Conservation (phyloP, 2,329 filamentous ascomycete species). For the Alternaria dauci region DNA sequence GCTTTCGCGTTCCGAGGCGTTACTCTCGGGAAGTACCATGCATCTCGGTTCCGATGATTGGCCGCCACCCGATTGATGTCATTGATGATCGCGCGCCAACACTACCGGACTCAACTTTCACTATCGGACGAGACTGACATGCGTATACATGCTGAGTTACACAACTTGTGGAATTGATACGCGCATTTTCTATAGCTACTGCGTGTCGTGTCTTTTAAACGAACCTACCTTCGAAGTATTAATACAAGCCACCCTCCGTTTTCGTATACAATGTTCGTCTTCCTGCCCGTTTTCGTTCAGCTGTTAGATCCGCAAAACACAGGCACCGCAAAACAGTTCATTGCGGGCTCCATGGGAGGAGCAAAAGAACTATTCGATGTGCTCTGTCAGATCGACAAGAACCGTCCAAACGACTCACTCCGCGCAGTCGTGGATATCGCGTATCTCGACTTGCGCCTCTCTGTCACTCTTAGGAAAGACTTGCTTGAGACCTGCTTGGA, state of each 20-base stretch:
- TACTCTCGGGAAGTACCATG: conserved; percentile 16
- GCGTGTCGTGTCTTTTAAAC: not conserved
- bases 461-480: conserved; percentile 68
- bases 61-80: conserved; percentile 21
- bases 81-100: conserved; percentile 10
- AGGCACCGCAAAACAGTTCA: not conserved
- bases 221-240: not conserved
- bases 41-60: conserved; percentile 26
- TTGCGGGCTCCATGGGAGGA: not conserved
- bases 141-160: not conserved
- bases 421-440: conserved; percentile 27
- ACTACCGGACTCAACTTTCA: not conserved
- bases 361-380: not conserved
- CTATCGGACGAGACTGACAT: not conserved
- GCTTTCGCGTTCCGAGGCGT: conserved; percentile 11
- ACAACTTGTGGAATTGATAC: not conserved
- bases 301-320: not conserved
- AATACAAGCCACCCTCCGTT: not conserved
- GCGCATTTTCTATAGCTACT: not conserved
- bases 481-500: conserved; percentile 79
- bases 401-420: conserved; percentile 9
- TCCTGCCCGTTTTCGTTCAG: not conserved
- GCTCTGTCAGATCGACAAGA: not conserved
- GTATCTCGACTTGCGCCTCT: conserved; percentile 35
- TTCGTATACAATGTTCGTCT: not conserved